phyloP scores from a whole-genome alignment of 371 early-diverging fungal species.

The Synchytrium microbalum region DNA sequence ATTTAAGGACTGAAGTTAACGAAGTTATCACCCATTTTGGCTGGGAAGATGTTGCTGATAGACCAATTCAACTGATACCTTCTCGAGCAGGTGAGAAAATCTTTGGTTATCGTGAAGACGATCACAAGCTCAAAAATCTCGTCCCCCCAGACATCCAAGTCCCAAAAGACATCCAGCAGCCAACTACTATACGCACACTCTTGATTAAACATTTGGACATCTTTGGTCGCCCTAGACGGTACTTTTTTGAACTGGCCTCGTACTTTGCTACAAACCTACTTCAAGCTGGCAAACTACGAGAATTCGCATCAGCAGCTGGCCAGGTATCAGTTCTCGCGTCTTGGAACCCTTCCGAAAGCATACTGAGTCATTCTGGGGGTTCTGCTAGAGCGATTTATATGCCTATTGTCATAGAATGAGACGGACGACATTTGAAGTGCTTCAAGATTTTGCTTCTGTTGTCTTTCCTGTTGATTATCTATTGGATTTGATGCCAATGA shows the following conservation, averaged over 20 bases:
- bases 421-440: constrained; percentile 72
- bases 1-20: constrained; percentile 57
- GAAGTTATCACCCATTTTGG: constrained; percentile 58
- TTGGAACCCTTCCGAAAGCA: constrained; percentile 5
- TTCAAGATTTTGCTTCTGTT: constrained; percentile 70
- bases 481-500: constrained; percentile 69
- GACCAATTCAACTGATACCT: constrained; percentile 40
- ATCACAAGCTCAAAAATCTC: too few relatives aligned
- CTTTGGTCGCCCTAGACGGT: constrained; percentile 73
- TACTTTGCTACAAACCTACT: constrained; percentile 65
- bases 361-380: constrained; percentile 5
- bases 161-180: constrained; percentile 37
- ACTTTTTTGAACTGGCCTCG: constrained; percentile 79
- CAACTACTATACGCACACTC: constrained; percentile 55
- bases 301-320: constrained; percentile 71
- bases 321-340: constrained; percentile 43
- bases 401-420: constrained; percentile 69
- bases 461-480: constrained; percentile 70
- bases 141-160: constrained; percentile 34
- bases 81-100: constrained; percentile 31
- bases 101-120: too few relatives aligned
- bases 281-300: constrained; percentile 70
- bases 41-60: constrained; percentile 65
- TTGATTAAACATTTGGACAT: constrained; percentile 69
- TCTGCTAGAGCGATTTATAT: constrained; percentile 67